Base-by-base conservation (phyloP, 495 filamentous ascomycete species). In the Xanthoparmelia taractica region DNA sequence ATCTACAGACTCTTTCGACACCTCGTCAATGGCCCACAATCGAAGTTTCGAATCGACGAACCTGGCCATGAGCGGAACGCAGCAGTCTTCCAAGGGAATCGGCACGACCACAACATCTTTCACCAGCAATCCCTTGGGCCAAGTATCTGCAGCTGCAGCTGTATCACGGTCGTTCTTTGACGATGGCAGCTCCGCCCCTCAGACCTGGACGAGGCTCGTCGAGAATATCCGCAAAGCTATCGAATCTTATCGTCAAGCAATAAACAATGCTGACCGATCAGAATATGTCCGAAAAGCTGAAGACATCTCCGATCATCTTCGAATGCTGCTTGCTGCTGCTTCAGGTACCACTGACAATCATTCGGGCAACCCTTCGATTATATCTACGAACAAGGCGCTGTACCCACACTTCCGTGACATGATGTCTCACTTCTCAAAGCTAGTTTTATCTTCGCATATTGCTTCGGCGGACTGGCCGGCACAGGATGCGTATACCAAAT, bases 361-460 rank as follows among this genome's bases (percentile, higher is more conserved):
- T 72, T 98, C 94, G 15, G 95, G 95, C 52, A 94, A 96, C 66
- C 94, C 95, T 36, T 97, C 94, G n/a, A 97, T 97, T 71, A 98
- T 98, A 60, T 94, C 91, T 11, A 92, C 91, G 11, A 98, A 98
- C 75, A 96, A 96, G 75, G 86, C 90, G 3, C 79, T 98, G 50
- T 97, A 97, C 69, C 94, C 95, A 36, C 91, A 97, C 76, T 98
- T 97, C 75, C 84, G 95, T 58, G 95, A 97, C 71, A 97, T 96
- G 88, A 98, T 98, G 94, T 97, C 94, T 8, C 90, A 94, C 68
- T 97, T 97, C 75, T 97, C 95, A 43, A 98, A 97, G 73, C 80
- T 98, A 43, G 95, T 98, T 29, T 84, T 98, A 40, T 97, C 93
- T 27, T 97, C 94, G n/a, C 94, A 97, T 73, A 96, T 97, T 70